A percentile compares a stretch with the other conserved stretches of the same genome.
Conservation (phyloP, 1,284 basidiomycete genomes). For the Entoloma clypeatum region DNA sequence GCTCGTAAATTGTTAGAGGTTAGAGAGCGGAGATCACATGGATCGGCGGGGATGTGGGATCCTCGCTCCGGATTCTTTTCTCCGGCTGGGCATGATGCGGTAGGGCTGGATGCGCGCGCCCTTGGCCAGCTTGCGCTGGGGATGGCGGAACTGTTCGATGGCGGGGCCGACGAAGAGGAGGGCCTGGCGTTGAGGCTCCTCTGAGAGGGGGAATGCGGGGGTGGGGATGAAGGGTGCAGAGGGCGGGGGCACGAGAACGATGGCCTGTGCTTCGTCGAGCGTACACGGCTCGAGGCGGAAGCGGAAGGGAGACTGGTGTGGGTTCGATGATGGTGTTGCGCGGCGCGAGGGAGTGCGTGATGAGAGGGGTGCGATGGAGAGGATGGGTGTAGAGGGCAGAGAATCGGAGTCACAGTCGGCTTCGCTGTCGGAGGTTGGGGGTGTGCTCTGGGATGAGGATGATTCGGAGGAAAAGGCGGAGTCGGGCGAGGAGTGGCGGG, state of each 20-base stretch:
- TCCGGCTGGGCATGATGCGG: constrained; percentile 30
- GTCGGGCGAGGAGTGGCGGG: constrained; percentile 29
- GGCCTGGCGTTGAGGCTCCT: constrained; percentile 23
- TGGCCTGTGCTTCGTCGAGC: constrained; percentile 50
- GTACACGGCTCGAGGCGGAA: constrained; percentile 47
- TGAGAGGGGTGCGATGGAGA: constrained; percentile 20
- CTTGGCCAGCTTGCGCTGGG: constrained; percentile 38
- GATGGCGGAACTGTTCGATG: constrained; percentile 36
- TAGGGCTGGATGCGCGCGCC: constrained; percentile 55
- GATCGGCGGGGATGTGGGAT: no score
- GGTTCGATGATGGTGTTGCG: constrained; percentile 8
- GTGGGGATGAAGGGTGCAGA: constrained; percentile 16
- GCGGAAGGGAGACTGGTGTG: constrained; percentile 13
- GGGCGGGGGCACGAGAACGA: constrained; percentile 43
- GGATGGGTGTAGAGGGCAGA: constrained; percentile 17
- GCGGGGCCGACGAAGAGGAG: constrained; percentile 46
- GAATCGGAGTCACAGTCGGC: not conserved
- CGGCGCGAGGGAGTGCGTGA: constrained; percentile 16
- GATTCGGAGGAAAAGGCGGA: constrained; percentile 18
- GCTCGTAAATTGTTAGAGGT: no score
- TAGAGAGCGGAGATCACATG: no score
- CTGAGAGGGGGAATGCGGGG: constrained; percentile 10
- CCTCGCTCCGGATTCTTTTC: no score
- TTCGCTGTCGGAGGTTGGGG: constrained; percentile 8
- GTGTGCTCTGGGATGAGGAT: constrained; percentile 7